Base-by-base conservation (phyloP, 2,329 filamentous ascomycete genomes). In the Phialophora verrucosa region DNA sequence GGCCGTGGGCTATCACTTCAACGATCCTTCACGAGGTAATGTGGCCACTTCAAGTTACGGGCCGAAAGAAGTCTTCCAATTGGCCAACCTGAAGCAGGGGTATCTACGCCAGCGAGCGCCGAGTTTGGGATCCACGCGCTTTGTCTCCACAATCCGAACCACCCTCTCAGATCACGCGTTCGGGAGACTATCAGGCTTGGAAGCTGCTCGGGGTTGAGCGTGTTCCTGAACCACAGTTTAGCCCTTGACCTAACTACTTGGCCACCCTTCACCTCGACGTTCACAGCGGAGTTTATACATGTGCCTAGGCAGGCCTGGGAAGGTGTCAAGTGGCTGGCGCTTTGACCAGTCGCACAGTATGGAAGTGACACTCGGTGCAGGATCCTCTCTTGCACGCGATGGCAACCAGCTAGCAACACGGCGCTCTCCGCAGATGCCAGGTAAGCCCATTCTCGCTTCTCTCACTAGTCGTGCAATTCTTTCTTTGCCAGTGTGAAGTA, bases 61-160 rank as follows among this genome's bases (percentile, higher is more conserved):
- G 38, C 38, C 38, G 35, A 42, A n/a, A 44, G 38, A 3, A n/a
- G 38, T 2, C 14, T 44, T n/a, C 8, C 38, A n/a, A 44, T 44
- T 44, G 38, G 38, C 17, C 38, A 44, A n/a, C 38, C 17, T 6
- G 5, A n/a, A 8, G 38, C 38, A 44, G 38, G 38, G 38, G 17
- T 8, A 4, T 44, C 2, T 17, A n/a, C 14, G 38, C 17, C 38
- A 8, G 17, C 12, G 38, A 20, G 38, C 17, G 14, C 14, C 32
- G 10, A 35, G 32, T 35, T 35, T 35, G 11, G 12, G 32, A 35
- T 35, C 32, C 32, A 35, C 44, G 17, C 44, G 44, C 44, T n/a
- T 49, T 2, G 38, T 44, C 49, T 29, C 49, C 49, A 51, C 49
- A 51, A 51, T 12, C 49, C 49, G 49, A 51, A 51, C 49, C 8